Base-by-base conservation (phyloP, 129 eudicot species). In the Oenanthe sinensis region DNA sequence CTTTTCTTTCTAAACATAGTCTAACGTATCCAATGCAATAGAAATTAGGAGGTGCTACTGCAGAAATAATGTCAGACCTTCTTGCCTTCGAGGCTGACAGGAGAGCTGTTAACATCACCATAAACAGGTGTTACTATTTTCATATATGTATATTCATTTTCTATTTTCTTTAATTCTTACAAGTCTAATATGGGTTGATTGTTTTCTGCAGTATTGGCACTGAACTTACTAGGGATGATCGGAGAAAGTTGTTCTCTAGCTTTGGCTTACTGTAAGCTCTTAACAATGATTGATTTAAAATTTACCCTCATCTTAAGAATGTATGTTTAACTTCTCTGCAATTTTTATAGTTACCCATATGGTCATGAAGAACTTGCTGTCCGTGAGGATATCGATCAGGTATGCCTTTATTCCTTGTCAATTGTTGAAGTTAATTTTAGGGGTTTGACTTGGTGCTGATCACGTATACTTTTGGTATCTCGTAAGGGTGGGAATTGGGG, bases 1-100 rank as follows among this genome's bases (percentile, higher is more conserved):
- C 69, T 36, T 3, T 26, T 49, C 62, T 22, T 77, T 79, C 40
- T 12, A 14, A 42, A 36, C 44, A 47, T 28, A 71, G 60, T 46
- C 50, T 80, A 49, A 80, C 75, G 37, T 47, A 42, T 82, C 26
- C 22, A 0, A 42, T 82, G 10, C 49, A 78, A 47, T 40, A 95
- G 98, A 91, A 91, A 91, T 85, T 95, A 44, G 98, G 98, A 30
- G 98, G 98, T n/a, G 97, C 97, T 6, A 95, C 98, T 7, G 91
- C 97, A 76, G 98, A 90, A 81, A 95, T 95, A 67, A 95, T 95
- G 98, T 91, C 97, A 71, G 98, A 95, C 82, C 96, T 95, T 73
- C 92, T 95, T 52, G 88, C 98, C 44, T 95, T 95, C 82, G 98
- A 95, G 87, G 98, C 98, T 24, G 97, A 91, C 81, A 90, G 97